Evolutionary conservation across 2,329 filamentous ascomycete species (phyloP).

Genomic region (Sporothrix sp.): DNA sequence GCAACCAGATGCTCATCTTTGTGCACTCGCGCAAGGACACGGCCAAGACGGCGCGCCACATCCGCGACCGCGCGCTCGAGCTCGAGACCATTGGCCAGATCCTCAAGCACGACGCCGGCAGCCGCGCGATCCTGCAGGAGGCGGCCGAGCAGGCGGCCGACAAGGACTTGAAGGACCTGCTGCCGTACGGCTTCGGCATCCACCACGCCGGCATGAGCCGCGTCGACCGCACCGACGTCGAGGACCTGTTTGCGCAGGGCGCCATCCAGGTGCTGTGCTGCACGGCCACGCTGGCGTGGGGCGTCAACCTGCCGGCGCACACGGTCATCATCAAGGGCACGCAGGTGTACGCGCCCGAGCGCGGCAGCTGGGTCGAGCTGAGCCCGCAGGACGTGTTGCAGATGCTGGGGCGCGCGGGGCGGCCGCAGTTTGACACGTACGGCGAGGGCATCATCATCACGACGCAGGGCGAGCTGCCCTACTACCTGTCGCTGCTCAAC

Average conservation of each 20-base stretch:
- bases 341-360: slow-evolving; percentile 94
- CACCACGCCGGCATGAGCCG: slow-evolving; percentile 97
- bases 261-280: slow-evolving; percentile 92
- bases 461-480: slow-evolving; percentile 87
- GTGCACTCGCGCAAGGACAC: slow-evolving; percentile 98
- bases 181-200: slow-evolving; percentile 96
- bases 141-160: slow-evolving; percentile 77
- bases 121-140: slow-evolving; percentile 75
- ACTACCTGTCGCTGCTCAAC: slow-evolving; percentile 92
- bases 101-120: slow-evolving; percentile 83
- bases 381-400: slow-evolving; percentile 96
- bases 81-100: slow-evolving; percentile 96
- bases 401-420: slow-evolving; percentile 94
- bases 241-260: slow-evolving; percentile 86
- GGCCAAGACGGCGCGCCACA: slow-evolving; percentile 91
- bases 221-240: slow-evolving; percentile 88
- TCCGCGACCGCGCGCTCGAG: slow-evolving; percentile 94
- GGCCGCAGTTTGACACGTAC: slow-evolving; percentile 94
- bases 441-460: slow-evolving; percentile 99
- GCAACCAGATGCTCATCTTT: slow-evolving; percentile 98
- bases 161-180: slow-evolving; percentile 78
- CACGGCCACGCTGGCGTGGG: slow-evolving; percentile 97
- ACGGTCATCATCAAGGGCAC: slow-evolving; percentile 99
- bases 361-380: slow-evolving; percentile 95
- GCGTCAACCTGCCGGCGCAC: slow-evolving; percentile 94